A percentile compares a stretch with the other conserved stretches of the same genome.
These are phyloP conservation scores for Lithospermum erythrorhizon DNA, from an alignment of 257 asterid genomes.

Conservation along the genomic window DNA sequence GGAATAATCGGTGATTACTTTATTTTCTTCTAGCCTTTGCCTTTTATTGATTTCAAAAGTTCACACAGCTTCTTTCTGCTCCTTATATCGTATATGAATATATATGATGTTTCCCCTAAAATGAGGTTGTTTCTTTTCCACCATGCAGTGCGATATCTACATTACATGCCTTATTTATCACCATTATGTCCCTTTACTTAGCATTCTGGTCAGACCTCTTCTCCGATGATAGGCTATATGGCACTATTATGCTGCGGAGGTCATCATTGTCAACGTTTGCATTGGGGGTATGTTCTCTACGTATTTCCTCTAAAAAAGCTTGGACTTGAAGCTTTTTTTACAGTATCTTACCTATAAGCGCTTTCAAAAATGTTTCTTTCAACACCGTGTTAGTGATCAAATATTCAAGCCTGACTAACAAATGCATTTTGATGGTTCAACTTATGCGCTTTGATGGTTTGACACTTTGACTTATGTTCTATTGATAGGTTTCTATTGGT, in stretches of 20 bases:
- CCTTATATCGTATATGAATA: neutral
- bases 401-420: too few species aligned
- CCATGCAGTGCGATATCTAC: conserved; percentile 66
- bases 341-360: too few species aligned
- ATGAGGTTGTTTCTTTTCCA: conserved; percentile 5
- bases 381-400: too few species aligned
- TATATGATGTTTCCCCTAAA: neutral
- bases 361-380: too few species aligned
- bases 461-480: conserved; percentile 7
- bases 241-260: conserved; percentile 40
- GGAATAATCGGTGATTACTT: conserved; percentile 68
- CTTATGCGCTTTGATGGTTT: too few species aligned
- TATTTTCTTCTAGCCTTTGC: conserved; percentile 9
- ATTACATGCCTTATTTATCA: conserved; percentile 50
- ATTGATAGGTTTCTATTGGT: conserved; percentile 58
- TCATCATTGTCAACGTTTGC: conserved; percentile 44
- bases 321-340: too few species aligned
- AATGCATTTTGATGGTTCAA: neutral
- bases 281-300: conserved; percentile 51
- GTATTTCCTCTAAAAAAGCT: too few species aligned
- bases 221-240: conserved; percentile 22
- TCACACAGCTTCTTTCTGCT: neutral
- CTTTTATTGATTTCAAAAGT: neutral
- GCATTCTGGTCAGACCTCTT: conserved; percentile 54
- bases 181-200: conserved; percentile 45